Evolutionary conservation across 306 rosid species (phyloP), one percentile per base, ranked within the genome.

Genomic region (Rosa multiflora): DNA sequence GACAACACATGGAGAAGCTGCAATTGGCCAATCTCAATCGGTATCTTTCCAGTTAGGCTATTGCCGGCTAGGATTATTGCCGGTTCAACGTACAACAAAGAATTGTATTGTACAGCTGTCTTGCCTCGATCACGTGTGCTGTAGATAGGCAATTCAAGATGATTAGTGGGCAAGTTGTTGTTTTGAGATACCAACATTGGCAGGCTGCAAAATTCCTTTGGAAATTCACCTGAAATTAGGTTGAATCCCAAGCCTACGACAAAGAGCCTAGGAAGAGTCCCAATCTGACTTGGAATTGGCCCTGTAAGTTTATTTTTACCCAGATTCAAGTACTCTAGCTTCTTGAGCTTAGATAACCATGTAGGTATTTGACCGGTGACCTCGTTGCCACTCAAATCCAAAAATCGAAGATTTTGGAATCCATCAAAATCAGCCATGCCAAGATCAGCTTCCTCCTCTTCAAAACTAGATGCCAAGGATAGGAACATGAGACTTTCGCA

Each of bases 141-240:
- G 37, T 21, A 59, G 13, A 70, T 70, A 23, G 74, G 74, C 74
- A 70, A 26, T 70, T 47, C 74, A 6, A 70, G 40, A 6, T 47
- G 6, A 12, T 5, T 2, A 14, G 6, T 14, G n/a, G 7, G 3
- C 21, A 5, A 21, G 12, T 21, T 46, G 21, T 44, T 18, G 14
- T 46, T 52, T 49, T 17, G 17, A 6, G 46, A 49, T 29, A 32
- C 62, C 21, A 72, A 72, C 44, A 35, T 37, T 4, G 40, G 76
- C 10, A 72, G 76, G 9, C 62, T 35, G n/a, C 76, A 72, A 5
- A 70, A 62, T 20, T 49, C 76, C 13, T 10, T 32, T 32, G 76
- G 76, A 51, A 72, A 32, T 72, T 32, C 76, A 17, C 74, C 63
- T 1, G 32, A 72, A 15, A 72, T 15, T 11, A 1, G 56, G 26